Conservation (phyloP, 1,139 yeast genomes). For the Pichiaceae sp. region DNA sequence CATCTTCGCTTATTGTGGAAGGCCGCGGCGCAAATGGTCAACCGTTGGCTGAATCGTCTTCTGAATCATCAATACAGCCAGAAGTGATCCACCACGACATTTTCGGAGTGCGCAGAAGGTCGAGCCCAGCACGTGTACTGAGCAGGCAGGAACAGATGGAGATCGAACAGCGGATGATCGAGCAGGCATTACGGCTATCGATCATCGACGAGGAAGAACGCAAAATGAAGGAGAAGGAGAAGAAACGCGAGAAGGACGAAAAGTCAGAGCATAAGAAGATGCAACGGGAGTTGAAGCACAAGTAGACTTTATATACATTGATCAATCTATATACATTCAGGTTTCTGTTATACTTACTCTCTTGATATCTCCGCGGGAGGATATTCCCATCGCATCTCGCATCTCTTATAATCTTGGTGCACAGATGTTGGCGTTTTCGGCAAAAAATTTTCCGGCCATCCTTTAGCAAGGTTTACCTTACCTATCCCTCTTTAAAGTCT, state of each 20-base stretch:
- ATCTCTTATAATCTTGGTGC: too few species aligned
- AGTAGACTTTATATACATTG: background rate
- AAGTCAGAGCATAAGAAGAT: constrained; percentile 2
- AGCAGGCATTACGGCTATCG: constrained; percentile 72
- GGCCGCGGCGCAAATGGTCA: background rate
- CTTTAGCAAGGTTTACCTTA: too few species aligned
- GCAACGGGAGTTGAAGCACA: background rate
- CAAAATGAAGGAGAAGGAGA: constrained; percentile 19
- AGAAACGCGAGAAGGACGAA: constrained; percentile 2
- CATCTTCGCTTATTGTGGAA: constrained; percentile 52
- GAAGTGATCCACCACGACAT: background rate
- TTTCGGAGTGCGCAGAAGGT: background rate
- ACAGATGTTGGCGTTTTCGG: too few species aligned
- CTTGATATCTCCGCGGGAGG: too few species aligned
- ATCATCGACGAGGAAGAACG: constrained; percentile 61
- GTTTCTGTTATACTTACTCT: too few species aligned
- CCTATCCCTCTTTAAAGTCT: too few species aligned
- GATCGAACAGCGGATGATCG: constrained; percentile 73
- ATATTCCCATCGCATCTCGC: too few species aligned
- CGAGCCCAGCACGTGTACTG: background rate
- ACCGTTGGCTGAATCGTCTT: background rate
- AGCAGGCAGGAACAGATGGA: constrained; percentile 4
- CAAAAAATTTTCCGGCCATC: too few species aligned
- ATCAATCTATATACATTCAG: too few species aligned
- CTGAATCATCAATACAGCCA: background rate